Evolutionary conservation across 176 grass and related monocot genomes (phyloP).

Genomic region (Eragrostis nindensis): DNA sequence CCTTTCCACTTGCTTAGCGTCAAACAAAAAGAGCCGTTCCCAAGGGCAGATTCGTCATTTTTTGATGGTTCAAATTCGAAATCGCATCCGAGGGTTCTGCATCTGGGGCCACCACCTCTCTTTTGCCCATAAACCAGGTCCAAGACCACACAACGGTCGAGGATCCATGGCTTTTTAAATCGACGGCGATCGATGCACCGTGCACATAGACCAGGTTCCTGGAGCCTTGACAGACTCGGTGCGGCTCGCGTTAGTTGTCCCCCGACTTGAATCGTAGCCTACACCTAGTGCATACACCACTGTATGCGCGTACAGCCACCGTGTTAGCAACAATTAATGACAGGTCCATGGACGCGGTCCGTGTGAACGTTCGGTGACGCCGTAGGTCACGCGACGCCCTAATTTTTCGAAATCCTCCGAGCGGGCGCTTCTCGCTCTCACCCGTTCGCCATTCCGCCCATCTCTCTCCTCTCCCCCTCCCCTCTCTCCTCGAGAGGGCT

Average conservation of each 20-base stretch:
- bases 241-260: not conserved
- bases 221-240: not conserved
- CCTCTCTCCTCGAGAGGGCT: conserved; percentile 1
- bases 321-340: too few species aligned
- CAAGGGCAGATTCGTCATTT: conserved; percentile 35
- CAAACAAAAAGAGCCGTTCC: not conserved
- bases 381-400: conserved; percentile 36
- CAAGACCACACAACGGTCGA: not conserved
- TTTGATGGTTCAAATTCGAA: conserved; percentile 54
- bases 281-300: not conserved
- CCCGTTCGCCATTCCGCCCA: conserved; percentile 18
- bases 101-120: conserved; percentile 27
- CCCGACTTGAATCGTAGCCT: not conserved
- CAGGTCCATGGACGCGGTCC: conserved; percentile 7
- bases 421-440: conserved; percentile 50
- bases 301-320: not conserved
- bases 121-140: not conserved
- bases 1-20: not conserved
- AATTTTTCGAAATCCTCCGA: conserved; percentile 55
- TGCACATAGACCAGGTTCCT: not conserved
- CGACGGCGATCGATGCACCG: not conserved
- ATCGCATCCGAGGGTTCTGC: conserved; percentile 17
- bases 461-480: not conserved
- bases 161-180: not conserved
- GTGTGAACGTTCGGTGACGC: not conserved